These are phyloP conservation scores for Verticillium nonalfalfae DNA, from an alignment of 2,329 filamentous ascomycete species.

Conservation along the genomic window DNA sequence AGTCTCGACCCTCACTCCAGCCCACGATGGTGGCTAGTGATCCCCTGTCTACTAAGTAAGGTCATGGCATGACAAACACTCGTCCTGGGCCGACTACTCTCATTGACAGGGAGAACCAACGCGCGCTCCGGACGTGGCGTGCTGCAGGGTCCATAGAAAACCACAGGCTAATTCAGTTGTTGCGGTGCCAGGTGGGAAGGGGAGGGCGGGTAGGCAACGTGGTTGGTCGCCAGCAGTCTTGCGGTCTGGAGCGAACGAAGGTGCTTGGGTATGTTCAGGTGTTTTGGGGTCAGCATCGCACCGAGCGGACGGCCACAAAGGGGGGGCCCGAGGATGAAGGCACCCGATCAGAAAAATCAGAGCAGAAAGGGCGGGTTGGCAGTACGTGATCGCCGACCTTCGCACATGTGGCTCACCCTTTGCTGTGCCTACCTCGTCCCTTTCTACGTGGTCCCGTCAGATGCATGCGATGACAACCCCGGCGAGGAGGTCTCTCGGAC, in stretches of 20 bases:
- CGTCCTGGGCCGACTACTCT: no score
- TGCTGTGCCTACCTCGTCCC: no score
- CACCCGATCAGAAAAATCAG: neutral
- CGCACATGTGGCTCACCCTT: no score
- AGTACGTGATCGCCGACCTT: no score
- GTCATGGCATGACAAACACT: no score
- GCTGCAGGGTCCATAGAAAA: neutral
- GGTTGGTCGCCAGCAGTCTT: neutral
- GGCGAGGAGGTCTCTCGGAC: neutral
- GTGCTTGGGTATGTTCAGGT: no score
- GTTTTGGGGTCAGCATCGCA: neutral
- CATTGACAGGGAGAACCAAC: neutral
- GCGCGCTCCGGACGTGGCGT: neutral
- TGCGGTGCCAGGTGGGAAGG: neutral
- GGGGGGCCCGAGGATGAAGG: neutral
- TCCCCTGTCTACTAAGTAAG: no score
- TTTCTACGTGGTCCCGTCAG: neutral
- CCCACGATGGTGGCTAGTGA: no score
- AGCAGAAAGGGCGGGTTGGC: neutral
- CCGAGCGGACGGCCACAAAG: neutral
- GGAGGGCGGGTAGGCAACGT: no score
- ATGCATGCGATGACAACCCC: neutral
- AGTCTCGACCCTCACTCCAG: no score
- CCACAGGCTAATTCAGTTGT: neutral
- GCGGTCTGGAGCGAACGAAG: neutral